Evolutionary conservation across 257 asterid species (phyloP).

Genomic region (Sherardia arvensis): DNA sequence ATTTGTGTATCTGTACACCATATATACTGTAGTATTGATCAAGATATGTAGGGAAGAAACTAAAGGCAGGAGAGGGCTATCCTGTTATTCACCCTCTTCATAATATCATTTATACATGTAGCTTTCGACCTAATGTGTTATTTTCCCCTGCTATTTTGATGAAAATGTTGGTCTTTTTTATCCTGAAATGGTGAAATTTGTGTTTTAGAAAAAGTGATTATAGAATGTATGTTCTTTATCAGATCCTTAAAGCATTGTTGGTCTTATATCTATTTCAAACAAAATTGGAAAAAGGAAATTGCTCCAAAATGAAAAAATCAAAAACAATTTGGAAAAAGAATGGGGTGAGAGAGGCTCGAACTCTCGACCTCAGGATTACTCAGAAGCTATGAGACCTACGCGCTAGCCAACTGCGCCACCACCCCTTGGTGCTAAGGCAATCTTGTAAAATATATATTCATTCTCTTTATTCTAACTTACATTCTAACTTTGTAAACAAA

Average conservation of each 20-base stretch:
- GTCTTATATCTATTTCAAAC: no score
- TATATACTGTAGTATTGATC: neutral
- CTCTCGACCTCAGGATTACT: conserved; percentile 18
- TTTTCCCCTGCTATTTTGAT: neutral
- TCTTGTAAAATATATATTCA: no score
- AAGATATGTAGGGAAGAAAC: neutral
- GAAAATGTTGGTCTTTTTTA: no score
- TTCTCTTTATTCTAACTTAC: no score
- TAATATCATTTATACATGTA: neutral
- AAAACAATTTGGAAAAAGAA: no score
- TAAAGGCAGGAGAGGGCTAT: neutral
- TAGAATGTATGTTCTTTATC: no score
- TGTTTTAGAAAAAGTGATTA: no score
- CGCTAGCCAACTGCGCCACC: conserved; percentile 21
- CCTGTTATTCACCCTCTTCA: conserved; percentile 1
- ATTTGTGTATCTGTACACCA: conserved; percentile 8
- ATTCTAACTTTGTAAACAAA: no score
- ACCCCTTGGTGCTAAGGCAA: neutral
- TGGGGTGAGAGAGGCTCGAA: conserved; percentile 18
- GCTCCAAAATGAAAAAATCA: no score
- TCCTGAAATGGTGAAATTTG: no score
- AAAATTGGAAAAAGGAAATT: neutral
- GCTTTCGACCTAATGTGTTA: neutral
- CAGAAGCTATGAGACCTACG: conserved; percentile 11
- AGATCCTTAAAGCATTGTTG: no score